Evolutionary conservation across 139 green algal genomes (phyloP).

Genomic region (Zygnema cylindricum): DNA sequence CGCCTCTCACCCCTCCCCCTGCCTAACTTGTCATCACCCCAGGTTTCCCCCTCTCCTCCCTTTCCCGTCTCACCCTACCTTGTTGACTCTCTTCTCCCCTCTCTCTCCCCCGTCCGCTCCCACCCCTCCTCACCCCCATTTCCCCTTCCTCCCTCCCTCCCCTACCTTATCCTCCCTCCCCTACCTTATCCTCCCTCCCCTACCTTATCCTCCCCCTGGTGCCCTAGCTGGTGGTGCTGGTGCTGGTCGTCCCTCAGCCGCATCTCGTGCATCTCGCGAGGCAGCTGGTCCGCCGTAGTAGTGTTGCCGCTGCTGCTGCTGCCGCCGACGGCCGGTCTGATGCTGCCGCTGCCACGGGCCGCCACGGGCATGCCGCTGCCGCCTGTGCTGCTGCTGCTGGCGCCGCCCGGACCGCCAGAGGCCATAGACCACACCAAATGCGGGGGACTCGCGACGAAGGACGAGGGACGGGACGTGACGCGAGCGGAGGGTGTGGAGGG

Average conservation of each 20-base stretch:
- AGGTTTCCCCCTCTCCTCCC: background rate
- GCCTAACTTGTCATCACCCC: background rate
- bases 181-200: background rate
- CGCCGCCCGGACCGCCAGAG: background rate
- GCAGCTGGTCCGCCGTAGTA: constrained; percentile 31
- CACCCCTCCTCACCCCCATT: background rate
- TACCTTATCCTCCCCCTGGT: constrained; percentile 13
- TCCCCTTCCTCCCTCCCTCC: background rate
- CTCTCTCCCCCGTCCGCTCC: background rate
- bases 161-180: background rate
- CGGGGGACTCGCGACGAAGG: constrained; percentile 5
- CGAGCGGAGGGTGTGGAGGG: background rate
- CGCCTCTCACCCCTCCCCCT: background rate
- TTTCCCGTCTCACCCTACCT: background rate
- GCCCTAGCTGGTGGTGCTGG: background rate
- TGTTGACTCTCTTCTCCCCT: background rate
- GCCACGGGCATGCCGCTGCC: constrained; percentile 11
- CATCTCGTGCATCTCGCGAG: constrained; percentile 43
- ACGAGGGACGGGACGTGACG: background rate
- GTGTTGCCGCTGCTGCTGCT: constrained; percentile 8
- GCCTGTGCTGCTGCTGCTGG: background rate
- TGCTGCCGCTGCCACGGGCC: background rate
- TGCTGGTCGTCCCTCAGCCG: constrained; percentile 26
- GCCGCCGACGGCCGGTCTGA: background rate
- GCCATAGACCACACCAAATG: constrained; percentile 33